These are phyloP conservation scores for Ensete ventricosum DNA, from an alignment of 176 grass and related monocot species.

Conservation along the genomic window DNA sequence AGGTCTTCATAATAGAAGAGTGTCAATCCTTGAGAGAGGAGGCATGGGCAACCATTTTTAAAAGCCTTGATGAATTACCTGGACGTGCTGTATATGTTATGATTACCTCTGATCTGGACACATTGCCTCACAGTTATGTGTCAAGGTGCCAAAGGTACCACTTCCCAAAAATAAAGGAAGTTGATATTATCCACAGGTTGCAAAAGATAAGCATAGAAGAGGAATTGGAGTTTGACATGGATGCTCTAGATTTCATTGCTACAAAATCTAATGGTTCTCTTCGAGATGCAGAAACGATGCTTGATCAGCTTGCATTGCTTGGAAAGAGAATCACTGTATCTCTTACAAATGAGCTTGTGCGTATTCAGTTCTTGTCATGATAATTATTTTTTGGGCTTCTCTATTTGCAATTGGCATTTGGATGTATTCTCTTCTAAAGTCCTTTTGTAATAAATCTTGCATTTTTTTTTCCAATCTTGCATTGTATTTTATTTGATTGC, in stretches of 20 bases:
- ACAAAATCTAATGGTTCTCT: constrained; percentile 81
- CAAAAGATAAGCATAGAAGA: constrained; percentile 83
- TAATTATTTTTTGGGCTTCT: neutral
- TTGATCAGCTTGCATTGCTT: constrained; percentile 92
- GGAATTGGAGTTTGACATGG: constrained; percentile 79
- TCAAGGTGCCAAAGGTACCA: constrained; percentile 87
- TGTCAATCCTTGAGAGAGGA: constrained; percentile 78
- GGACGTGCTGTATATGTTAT: constrained; percentile 78
- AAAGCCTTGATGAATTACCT: constrained; percentile 70
- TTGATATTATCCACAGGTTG: constrained; percentile 61
- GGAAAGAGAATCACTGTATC: constrained; percentile 90
- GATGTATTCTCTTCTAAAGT: neutral
- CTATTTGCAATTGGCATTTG: neutral
- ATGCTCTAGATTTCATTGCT: constrained; percentile 80
- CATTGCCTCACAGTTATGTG: constrained; percentile 49
- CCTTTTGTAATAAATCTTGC: too few relatives aligned
- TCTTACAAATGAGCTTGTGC: constrained; percentile 90
- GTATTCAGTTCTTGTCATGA: neutral
- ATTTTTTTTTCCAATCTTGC: too few relatives aligned
- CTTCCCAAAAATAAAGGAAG: constrained; percentile 88
- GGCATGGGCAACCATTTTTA: constrained; percentile 78
- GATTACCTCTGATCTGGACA: constrained; percentile 80
- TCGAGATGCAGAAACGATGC: constrained; percentile 91
- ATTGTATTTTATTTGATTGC: neutral
- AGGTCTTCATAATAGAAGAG: constrained; percentile 89